Percentiles rank a stretch among this genome's conserved stretches.
phyloP scores from a whole-genome alignment of 805 yeast species.

The Kodamaea neixiangensis region DNA sequence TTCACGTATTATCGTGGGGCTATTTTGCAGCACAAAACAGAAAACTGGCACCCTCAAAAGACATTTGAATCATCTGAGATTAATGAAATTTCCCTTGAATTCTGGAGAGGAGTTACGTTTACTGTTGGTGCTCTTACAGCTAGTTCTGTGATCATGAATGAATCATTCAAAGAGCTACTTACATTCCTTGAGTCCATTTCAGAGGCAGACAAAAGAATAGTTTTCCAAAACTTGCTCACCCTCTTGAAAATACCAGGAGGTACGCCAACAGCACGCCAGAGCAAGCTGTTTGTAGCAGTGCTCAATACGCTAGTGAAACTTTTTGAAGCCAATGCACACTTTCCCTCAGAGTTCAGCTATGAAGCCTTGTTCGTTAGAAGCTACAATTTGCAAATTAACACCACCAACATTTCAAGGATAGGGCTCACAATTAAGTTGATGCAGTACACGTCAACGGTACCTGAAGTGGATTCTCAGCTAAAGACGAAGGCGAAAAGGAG shows the following conservation, averaged over 20 bases:
- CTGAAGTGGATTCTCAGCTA: constrained; percentile 8
- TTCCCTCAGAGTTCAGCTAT: constrained; percentile 32
- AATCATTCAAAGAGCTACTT: constrained; percentile 37
- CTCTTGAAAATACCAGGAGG: constrained; percentile 21
- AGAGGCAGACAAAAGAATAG: constrained; percentile 6
- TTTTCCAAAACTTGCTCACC: constrained; percentile 18
- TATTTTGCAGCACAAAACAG: not conserved
- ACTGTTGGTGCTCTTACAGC: constrained; percentile 60
- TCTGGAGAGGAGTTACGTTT: constrained; percentile 58
- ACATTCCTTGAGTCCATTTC: constrained; percentile 35
- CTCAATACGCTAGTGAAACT: constrained; percentile 37
- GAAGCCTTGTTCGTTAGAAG: constrained; percentile 46
- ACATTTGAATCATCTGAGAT: not conserved
- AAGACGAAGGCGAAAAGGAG: constrained; percentile 17
- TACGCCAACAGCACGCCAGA: constrained; percentile 15
- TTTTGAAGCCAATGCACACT: constrained; percentile 37
- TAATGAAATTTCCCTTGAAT: constrained; percentile 28
- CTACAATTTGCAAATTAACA: constrained; percentile 58
- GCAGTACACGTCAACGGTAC: constrained; percentile 31
- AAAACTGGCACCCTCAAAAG: not conserved
- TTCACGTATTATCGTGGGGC: constrained; percentile 8
- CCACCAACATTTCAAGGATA: constrained; percentile 40
- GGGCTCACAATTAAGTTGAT: constrained; percentile 45
- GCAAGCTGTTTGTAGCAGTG: constrained; percentile 25
- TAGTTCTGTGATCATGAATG: constrained; percentile 43